Evolutionary conservation across 345 rosid genomes (phyloP).

Genomic region (Populus davidiana): DNA sequence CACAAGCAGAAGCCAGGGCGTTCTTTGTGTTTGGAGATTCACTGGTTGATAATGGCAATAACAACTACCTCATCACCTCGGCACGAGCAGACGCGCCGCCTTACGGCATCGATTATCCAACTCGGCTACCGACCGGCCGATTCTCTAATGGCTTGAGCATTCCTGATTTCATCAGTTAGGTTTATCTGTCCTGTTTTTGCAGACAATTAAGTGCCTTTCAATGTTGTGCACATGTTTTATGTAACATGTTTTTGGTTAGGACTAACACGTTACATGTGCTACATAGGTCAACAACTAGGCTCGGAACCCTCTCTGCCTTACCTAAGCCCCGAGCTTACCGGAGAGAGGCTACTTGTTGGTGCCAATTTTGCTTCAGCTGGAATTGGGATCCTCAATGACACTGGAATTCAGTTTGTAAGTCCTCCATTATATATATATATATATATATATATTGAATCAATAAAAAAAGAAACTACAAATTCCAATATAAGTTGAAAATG

Average conservation of each 20-base stretch:
- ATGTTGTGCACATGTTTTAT: not conserved
- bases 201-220: not conserved
- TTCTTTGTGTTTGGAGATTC: constrained; percentile 31
- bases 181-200: not conserved
- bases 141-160: constrained; percentile 25
- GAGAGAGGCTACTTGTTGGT: constrained; percentile 19
- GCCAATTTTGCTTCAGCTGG: constrained; percentile 40
- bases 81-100: constrained; percentile 23
- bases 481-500: too few relatives aligned
- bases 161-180: constrained; percentile 21
- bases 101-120: constrained; percentile 27
- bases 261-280: not conserved
- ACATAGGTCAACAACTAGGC: constrained; percentile 19
- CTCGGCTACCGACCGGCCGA: constrained; percentile 24
- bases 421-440: too few relatives aligned
- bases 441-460: too few relatives aligned
- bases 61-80: constrained; percentile 18
- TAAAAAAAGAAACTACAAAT: too few relatives aligned
- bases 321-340: constrained; percentile 20
- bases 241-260: not conserved
- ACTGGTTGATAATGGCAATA: constrained; percentile 27
- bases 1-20: constrained; percentile 15
- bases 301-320: constrained; percentile 23
- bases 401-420: constrained; percentile 30
- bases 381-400: constrained; percentile 32